A percentile compares a stretch with the other conserved stretches of the same genome.
These are phyloP conservation scores for Cucurbitaria berberidis DNA, from an alignment of 2,329 filamentous ascomycete genomes.

Conservation along the genomic window DNA sequence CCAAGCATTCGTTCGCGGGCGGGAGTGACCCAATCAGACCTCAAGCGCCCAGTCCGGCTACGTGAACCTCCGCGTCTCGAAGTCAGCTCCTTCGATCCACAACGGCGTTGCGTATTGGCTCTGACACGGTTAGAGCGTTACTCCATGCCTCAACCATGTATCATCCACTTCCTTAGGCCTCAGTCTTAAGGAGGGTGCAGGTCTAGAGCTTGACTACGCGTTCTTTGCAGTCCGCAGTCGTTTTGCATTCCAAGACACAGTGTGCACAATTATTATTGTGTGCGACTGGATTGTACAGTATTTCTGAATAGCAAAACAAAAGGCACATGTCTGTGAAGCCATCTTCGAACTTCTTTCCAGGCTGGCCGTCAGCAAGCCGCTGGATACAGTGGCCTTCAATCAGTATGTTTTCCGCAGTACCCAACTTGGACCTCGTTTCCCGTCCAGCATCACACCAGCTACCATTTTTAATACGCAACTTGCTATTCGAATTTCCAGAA, in stretches of 20 bases:
- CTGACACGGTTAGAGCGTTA: conserved; percentile 33
- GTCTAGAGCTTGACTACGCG: conserved; percentile 13
- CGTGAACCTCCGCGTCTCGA: conserved; percentile 32
- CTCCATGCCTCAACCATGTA: conserved; percentile 34
- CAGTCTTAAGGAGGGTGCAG: conserved; percentile 16
- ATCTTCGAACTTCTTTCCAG: neutral
- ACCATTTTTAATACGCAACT: conserved; percentile 9
- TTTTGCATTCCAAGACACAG: conserved; percentile 9
- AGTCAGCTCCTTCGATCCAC: conserved; percentile 20
- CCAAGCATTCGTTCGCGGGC: conserved; percentile 16
- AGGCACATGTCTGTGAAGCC: neutral
- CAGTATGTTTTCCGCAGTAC: conserved; percentile 10
- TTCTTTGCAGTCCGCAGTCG: conserved; percentile 14
- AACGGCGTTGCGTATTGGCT: conserved; percentile 12
- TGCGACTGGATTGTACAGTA: neutral
- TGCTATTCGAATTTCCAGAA: conserved; percentile 24
- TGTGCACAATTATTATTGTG: conserved; percentile 2
- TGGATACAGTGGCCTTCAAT: conserved; percentile 3
- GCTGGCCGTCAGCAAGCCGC: neutral
- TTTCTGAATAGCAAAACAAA: neutral
- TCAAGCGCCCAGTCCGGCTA: conserved; percentile 11
- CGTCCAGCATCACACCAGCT: conserved; percentile 17
- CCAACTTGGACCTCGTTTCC: conserved; percentile 14
- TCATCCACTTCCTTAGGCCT: conserved; percentile 24
- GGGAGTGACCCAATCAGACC: conserved; percentile 27